phyloP scores from a whole-genome alignment of 305 asterid species.

The Rubia balearica region DNA sequence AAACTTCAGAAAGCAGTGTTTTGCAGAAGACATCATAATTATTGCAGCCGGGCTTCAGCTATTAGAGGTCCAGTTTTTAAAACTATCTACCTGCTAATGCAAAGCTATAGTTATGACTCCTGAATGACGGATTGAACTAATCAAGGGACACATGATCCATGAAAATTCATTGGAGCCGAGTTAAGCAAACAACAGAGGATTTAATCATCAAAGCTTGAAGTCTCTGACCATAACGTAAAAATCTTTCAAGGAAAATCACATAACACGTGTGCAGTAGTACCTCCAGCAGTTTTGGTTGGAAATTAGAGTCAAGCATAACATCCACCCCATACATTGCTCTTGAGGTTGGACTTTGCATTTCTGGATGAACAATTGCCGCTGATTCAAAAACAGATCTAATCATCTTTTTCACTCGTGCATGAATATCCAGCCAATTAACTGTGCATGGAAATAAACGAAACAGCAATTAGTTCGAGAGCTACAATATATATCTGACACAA shows the following conservation, averaged over 20 bases:
- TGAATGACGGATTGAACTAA: not conserved
- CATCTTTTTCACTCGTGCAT: constrained; percentile 63
- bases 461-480: constrained; percentile 3
- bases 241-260: no score
- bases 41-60: not conserved
- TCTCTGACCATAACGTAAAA: not conserved
- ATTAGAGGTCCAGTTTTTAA: not conserved
- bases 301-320: constrained; percentile 76
- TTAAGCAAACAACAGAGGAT: not conserved
- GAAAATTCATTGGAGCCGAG: not conserved
- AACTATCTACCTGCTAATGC: not conserved
- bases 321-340: constrained; percentile 97
- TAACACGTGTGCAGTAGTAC: constrained; percentile 25
- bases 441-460: constrained; percentile 20
- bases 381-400: constrained; percentile 78
- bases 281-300: constrained; percentile 85
- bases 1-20: not conserved
- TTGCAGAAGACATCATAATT: not conserved
- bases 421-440: constrained; percentile 92
- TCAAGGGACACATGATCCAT: not conserved
- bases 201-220: not conserved
- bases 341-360: constrained; percentile 78
- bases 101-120: not conserved
- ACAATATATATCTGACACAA: constrained; percentile 6
- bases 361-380: constrained; percentile 88